Base-by-base conservation (phyloP, 768 basidiomycete species). In the Rhodotorula graminis region DNA sequence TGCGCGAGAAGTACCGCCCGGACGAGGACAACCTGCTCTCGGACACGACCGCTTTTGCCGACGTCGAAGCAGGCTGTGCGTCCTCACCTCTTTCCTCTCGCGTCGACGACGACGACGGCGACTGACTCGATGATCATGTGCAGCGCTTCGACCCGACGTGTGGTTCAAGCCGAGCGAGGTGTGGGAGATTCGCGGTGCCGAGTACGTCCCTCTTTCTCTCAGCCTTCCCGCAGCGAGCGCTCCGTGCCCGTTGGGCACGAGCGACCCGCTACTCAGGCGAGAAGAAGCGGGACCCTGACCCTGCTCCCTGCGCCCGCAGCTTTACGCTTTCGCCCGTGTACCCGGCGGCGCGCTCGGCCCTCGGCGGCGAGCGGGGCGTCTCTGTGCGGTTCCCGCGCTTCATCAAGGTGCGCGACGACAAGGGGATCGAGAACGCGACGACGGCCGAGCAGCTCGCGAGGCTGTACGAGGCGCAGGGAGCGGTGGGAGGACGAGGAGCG, bases 351-450 rank as follows among this genome's bases (percentile, higher is more conserved):
- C 83, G 85, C 65, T 87, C 88, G 12, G 79, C 88, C 31, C 83
- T 88, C 10, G 85, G 87, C 12, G 83, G 83, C 8, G 83, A 83
- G 57, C 84, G 89, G 40, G 93, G 93, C 10, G 83, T 94, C 44
- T 90, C 89, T 76, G 81, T 95, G 21, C 88, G 93, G 21, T 96
- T 96, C 80, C 93, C 93, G 55, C 85, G 93, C 49, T 95, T 94
- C 82, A 84, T 94, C 67, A 86, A 84, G 70, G 77, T 86, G 14
- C 83, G 90, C 37, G 87, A 88, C 18, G 93, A 94, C 81, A 93
- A 92, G 80, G 77, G 77, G 11, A 84, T 88, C 63, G 88, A 89
- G 77, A 81, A 89, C 74, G 92, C 91, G 4, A 92, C 88, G 75
- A 88, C 88, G 8, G 84, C 88, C 4, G 83, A 85, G 29, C 88